Evolutionary conservation across 1,284 basidiomycete species (phyloP).

Genomic region (Rhodotorula glutinis): DNA sequence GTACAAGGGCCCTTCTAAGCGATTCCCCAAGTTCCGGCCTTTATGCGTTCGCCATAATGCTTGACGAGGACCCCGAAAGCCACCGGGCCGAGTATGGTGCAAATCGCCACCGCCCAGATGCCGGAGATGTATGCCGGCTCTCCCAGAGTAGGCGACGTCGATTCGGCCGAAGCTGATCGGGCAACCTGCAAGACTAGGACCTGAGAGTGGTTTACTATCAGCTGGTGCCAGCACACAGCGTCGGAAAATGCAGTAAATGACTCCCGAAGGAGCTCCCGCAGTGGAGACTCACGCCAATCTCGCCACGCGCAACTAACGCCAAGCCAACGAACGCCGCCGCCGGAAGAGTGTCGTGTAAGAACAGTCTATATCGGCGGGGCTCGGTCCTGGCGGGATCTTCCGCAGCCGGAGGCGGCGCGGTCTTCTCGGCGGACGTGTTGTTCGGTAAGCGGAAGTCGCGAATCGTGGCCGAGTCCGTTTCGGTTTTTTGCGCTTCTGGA

Average conservation of each 20-base stretch:
- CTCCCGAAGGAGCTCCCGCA: too few species aligned
- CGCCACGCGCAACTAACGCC: slow-evolving; percentile 57
- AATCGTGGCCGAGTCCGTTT: not conserved
- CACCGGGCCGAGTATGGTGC: slow-evolving; percentile 55
- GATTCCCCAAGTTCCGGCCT: slow-evolving; percentile 16
- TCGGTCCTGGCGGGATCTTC: too few species aligned
- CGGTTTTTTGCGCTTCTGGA: too few species aligned
- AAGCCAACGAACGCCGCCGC: slow-evolving; percentile 50
- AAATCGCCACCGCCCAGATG: slow-evolving; percentile 57
- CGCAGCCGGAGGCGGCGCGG: too few species aligned
- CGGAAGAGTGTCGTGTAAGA: slow-evolving; percentile 9
- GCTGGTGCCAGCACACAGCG: too few species aligned
- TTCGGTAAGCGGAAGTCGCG: not conserved
- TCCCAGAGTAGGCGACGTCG: slow-evolving; percentile 43
- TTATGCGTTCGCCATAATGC: slow-evolving; percentile 45
- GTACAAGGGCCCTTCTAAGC: not conserved
- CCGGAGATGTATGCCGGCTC: slow-evolving; percentile 54
- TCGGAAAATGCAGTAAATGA: too few species aligned
- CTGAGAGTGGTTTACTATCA: slow-evolving; percentile 54
- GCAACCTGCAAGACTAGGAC: slow-evolving; percentile 41
- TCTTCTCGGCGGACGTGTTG: slow-evolving; percentile 4
- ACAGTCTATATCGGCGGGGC: not conserved
- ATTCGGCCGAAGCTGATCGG: slow-evolving; percentile 18
- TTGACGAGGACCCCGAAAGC: slow-evolving; percentile 50
- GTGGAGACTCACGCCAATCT: slow-evolving; percentile 53